phyloP scores from a whole-genome alignment of 2,329 filamentous ascomycete genomes.

The Leptographium radiaticola region DNA sequence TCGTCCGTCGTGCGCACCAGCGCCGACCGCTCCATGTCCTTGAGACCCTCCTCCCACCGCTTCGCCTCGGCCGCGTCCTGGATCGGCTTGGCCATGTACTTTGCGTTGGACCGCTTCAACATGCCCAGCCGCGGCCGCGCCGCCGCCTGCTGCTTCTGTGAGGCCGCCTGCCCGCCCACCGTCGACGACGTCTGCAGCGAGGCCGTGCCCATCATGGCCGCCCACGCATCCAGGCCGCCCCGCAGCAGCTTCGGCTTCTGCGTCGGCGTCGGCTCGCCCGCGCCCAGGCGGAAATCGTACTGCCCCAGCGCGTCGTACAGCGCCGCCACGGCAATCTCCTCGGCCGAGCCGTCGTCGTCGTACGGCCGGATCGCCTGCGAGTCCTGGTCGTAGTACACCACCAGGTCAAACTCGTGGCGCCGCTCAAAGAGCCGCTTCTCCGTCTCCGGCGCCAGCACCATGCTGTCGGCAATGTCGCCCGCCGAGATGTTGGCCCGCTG shows the following conservation, averaged over 20 bases:
- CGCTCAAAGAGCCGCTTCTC: conserved; percentile 64
- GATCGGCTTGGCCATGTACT: conserved; percentile 49
- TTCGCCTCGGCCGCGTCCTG: conserved; percentile 64
- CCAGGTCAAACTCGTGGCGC: conserved; percentile 65
- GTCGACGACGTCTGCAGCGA: conserved; percentile 36
- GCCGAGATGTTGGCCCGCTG: conserved; percentile 54
- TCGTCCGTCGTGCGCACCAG: conserved; percentile 67
- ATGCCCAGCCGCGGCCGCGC: conserved; percentile 6
- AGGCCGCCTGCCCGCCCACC: conserved; percentile 7
- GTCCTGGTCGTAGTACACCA: conserved; percentile 80
- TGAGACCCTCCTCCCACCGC: conserved; percentile 65
- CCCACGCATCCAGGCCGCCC: conserved; percentile 80
- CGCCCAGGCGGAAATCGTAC: conserved; percentile 48
- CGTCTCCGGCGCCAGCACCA: conserved; percentile 57
- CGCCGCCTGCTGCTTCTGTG: conserved; percentile 6
- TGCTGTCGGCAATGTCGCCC: conserved; percentile 49
- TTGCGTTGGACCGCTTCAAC: conserved; percentile 25
- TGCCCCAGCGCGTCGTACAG: conserved; percentile 70
- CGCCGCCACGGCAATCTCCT: conserved; percentile 47
- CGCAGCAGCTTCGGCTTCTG: conserved; percentile 62
- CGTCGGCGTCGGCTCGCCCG: conserved; percentile 20
- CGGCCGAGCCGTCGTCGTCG: conserved; percentile 5
- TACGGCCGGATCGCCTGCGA: conserved; percentile 39
- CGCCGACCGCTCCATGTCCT: conserved; percentile 33
- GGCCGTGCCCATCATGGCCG: conserved; percentile 61